Evolutionary conservation across 1,284 basidiomycete genomes (phyloP).

Genomic region (Xerocomus minutiporus): DNA sequence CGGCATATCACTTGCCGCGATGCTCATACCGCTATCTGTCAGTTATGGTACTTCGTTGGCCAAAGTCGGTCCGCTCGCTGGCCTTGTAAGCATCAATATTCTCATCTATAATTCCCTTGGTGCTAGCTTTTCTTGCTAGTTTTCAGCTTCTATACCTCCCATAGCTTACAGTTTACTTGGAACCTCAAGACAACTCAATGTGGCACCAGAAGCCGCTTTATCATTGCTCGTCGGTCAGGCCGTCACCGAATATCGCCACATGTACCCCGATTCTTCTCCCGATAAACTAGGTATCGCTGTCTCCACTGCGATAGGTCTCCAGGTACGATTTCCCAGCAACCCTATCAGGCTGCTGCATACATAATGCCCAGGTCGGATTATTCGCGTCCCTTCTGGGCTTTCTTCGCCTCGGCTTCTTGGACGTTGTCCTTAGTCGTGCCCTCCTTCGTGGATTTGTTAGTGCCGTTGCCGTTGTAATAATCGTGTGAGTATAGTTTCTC

Average conservation of each 20-base stretch:
- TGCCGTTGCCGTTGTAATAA: constrained; percentile 72
- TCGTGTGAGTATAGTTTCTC: constrained; percentile 47
- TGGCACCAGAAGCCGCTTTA: constrained; percentile 88
- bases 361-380: constrained; percentile 61
- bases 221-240: constrained; percentile 88
- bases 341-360: neutral
- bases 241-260: constrained; percentile 64
- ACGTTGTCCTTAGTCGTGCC: constrained; percentile 89
- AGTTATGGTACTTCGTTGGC: constrained; percentile 88
- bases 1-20: constrained; percentile 82
- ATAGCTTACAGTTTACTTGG: constrained; percentile 84
- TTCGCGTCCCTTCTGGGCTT: constrained; percentile 86
- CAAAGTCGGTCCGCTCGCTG: constrained; percentile 74
- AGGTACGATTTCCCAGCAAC: constrained; percentile 45
- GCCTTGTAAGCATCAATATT: constrained; percentile 57
- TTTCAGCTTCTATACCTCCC: constrained; percentile 76
- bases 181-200: constrained; percentile 75
- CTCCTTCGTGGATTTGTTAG: constrained; percentile 84
- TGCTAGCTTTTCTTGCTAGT: constrained; percentile 37
- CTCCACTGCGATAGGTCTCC: constrained; percentile 76
- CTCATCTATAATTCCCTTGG: constrained; percentile 10
- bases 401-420: constrained; percentile 88
- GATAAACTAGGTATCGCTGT: constrained; percentile 61
- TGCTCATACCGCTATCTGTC: constrained; percentile 90
- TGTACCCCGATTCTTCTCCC: constrained; percentile 42